A percentile compares a stretch with the other conserved stretches of the same genome.
Conservation (phyloP, 2,329 filamentous ascomycete genomes). For the Cadophora malorum region DNA sequence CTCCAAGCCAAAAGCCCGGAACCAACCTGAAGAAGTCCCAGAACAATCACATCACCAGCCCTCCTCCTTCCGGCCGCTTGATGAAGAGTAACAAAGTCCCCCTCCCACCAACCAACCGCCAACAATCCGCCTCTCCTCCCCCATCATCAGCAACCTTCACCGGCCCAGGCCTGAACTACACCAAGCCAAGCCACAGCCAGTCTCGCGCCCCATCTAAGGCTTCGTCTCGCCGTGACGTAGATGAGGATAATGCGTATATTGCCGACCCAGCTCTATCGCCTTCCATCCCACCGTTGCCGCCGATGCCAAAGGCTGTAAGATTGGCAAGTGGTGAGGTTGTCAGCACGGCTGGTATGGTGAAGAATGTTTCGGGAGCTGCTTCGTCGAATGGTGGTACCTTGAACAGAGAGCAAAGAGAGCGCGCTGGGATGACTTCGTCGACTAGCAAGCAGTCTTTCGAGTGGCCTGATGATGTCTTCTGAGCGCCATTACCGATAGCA, state of each 20-base stretch:
- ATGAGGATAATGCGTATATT: conserved; percentile 17
- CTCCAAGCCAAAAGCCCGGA: neutral
- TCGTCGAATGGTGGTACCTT: neutral
- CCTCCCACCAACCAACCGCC: conserved; percentile 16
- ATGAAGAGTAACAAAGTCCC: conserved; percentile 10
- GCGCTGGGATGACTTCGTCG: conserved; percentile 2
- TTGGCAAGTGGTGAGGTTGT: conserved; percentile 38
- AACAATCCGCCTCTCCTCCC: conserved; percentile 33
- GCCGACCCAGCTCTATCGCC: conserved; percentile 21
- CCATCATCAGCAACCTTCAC: conserved; percentile 30
- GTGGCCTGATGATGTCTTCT: conserved; percentile 54
- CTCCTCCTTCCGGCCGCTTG: conserved; percentile 18
- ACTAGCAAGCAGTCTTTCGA: conserved; percentile 44
- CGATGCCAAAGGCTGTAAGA: conserved; percentile 38
- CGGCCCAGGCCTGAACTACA: conserved; percentile 21
- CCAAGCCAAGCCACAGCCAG: conserved; percentile 23
- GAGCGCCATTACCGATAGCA: conserved; percentile 21
- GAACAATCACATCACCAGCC: conserved; percentile 5
- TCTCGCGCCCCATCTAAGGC: conserved; percentile 7
- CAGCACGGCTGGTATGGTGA: conserved; percentile 22
- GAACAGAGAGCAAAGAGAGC: conserved; percentile 15
- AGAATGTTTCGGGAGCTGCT: neutral
- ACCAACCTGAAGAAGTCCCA: neutral
- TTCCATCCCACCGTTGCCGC: conserved; percentile 38
- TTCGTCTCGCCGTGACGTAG: neutral